Evolutionary conservation across 768 basidiomycete species (phyloP), one percentile per base, ranked within the genome.

Genomic region (Boletus reticuloceps): DNA sequence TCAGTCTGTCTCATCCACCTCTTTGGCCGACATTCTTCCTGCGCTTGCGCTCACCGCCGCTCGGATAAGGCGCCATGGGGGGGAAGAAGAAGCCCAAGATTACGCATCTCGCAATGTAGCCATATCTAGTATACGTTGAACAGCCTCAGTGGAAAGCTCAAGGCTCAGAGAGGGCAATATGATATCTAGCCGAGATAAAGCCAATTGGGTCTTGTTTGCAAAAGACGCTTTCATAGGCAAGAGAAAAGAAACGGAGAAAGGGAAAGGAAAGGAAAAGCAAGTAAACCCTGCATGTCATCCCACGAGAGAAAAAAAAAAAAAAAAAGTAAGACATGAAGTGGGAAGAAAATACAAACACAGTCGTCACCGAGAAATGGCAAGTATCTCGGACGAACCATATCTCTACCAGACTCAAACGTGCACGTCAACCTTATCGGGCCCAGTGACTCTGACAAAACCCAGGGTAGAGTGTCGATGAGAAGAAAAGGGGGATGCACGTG

Each of bases 81-180:
- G 13, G 13, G 1, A 16, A n/a, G 20, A 52, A 25, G 25, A 25
- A 39, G 43, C 32, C 25, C 27, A 56, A 61, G 55, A 55, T 20
- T 58, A 22, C 27, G 6, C 37, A 46, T 53, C 47, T 50, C 19
- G 20, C 53, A 65, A 63, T 69, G 44, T 67, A 61, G 19, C 68
- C 64, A 40, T 58, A 58, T 69, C 43, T 56, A 58, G 68, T 29
- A 14, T 29, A 29, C n/a, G 31, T 45, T 37, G 37, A 41, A 52
- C 41, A 14, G 58, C 69, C 67, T 65, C 68, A n/a, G 57, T 71
- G 69, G 68, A 64, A 64, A 54, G 51, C 61, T 60, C 63, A 51
- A 69, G 69, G 67, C 60, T 6, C 19, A 3, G 34, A 36, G 20
- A 20, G 37, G 49, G 20, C 19, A 29, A 44, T 27, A 29, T 20